Evolutionary conservation across 257 asterid species (phyloP).

Genomic region (Solanum piurae): DNA sequence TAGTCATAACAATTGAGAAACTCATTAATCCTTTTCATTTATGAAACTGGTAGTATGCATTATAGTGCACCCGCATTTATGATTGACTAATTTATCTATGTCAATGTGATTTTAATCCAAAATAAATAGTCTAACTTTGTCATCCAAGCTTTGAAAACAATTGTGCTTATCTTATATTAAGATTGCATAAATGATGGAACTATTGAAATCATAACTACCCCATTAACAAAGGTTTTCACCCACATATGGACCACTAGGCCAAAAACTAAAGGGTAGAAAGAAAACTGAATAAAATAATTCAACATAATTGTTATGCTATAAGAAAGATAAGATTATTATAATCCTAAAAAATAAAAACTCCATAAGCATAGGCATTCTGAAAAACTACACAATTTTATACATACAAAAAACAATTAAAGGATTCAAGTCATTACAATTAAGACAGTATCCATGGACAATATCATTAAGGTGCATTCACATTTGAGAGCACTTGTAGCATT

Average conservation of each 20-base stretch:
- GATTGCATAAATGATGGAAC: not conserved
- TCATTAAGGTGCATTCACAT: conserved; percentile 14
- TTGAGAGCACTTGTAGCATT: conserved; percentile 6
- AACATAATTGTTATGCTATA: not conserved
- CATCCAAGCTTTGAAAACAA: not conserved
- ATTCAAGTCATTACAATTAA: conserved; percentile 5
- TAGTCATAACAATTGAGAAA: too few species aligned
- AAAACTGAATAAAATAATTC: not conserved
- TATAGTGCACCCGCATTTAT: too few species aligned
- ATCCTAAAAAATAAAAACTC: conserved; percentile 25
- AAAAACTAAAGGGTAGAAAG: not conserved
- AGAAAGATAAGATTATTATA: conserved; percentile 8
- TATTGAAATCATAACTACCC: not conserved
- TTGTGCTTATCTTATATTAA: not conserved
- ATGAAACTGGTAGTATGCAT: too few species aligned
- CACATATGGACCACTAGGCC: not conserved
- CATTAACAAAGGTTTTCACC: not conserved
- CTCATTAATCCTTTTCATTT: too few species aligned
- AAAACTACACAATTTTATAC: conserved; percentile 27
- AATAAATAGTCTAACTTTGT: too few species aligned
- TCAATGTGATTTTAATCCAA: too few species aligned
- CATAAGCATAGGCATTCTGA: conserved; percentile 14
- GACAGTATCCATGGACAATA: conserved; percentile 5
- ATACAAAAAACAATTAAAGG: not conserved
- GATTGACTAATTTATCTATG: too few species aligned